Conservation (phyloP, 306 rosid species). For the Trichosanthes truncata region DNA sequence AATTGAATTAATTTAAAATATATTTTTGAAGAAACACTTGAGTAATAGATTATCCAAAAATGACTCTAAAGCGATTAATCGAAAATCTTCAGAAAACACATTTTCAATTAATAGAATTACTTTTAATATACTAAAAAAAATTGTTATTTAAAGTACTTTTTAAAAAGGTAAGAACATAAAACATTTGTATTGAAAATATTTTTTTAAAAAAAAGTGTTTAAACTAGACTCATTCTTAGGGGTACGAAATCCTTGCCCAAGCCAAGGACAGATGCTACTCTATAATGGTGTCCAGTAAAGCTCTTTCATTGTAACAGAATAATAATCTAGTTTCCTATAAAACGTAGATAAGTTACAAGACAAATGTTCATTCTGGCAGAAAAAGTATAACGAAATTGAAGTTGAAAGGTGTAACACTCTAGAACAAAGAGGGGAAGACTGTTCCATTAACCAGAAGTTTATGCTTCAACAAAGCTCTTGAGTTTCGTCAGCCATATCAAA, state of each 20-base stretch:
- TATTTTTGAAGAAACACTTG: too few relatives aligned
- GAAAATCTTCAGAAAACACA: too few relatives aligned
- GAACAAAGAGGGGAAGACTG: not conserved
- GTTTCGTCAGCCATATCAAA: constrained; percentile 64
- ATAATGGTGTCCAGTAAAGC: not conserved
- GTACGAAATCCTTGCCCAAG: too few relatives aligned
- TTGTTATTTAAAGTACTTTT: too few relatives aligned
- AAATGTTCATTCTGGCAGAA: not conserved
- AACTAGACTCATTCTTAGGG: not conserved
- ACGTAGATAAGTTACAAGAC: not conserved
- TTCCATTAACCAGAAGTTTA: constrained; percentile 13
- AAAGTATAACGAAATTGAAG: not conserved
- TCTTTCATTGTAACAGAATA: not conserved
- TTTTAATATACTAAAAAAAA: too few relatives aligned
- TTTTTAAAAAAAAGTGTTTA: too few relatives aligned
- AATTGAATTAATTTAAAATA: too few relatives aligned
- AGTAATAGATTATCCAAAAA: too few relatives aligned
- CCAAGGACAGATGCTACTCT: not conserved
- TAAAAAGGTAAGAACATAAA: too few relatives aligned
- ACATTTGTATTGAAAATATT: too few relatives aligned
- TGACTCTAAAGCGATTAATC: too few relatives aligned
- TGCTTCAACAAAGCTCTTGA: constrained; percentile 55
- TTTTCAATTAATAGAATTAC: too few relatives aligned
- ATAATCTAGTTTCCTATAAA: not conserved
- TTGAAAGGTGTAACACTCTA: constrained; percentile 2